A percentile compares a stretch with the other conserved stretches of the same genome.
phyloP scores from a whole-genome alignment of 179 eudicot species.

The Spergularia azorica region DNA sequence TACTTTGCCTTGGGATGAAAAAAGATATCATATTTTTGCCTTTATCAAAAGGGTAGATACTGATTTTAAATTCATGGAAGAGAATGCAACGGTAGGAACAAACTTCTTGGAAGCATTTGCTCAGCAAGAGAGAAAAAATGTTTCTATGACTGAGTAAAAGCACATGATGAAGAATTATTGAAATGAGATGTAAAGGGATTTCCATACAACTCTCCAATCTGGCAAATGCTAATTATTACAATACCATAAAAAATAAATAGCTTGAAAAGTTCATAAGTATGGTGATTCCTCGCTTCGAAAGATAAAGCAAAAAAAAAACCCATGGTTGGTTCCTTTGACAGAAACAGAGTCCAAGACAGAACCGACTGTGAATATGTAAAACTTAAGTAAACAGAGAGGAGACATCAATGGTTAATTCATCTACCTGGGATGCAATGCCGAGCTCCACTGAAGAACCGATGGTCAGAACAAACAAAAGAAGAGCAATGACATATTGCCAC shows the following conservation, averaged over 20 bases:
- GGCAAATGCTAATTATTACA: too few species aligned
- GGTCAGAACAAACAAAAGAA: slow-evolving; percentile 83
- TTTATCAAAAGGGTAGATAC: not conserved
- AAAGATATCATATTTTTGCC: not conserved
- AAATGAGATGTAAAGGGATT: not conserved
- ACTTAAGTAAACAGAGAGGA: not conserved
- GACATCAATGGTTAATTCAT: slow-evolving; percentile 11
- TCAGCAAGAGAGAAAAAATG: not conserved
- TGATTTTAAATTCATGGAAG: not conserved
- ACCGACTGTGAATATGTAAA: not conserved
- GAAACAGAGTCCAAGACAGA: not conserved
- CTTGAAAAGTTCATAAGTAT: not conserved
- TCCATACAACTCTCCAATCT: not conserved
- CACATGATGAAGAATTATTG: not conserved
- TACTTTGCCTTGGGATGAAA: not conserved
- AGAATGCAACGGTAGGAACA: not conserved
- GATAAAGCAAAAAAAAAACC: too few species aligned
- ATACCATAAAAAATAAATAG: not conserved
- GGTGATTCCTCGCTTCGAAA: too few species aligned
- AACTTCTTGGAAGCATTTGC: not conserved
- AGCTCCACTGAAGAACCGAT: slow-evolving; percentile 96
- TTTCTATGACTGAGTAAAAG: not conserved
- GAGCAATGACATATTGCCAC: slow-evolving; percentile 96
- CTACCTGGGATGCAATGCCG: slow-evolving; percentile 99
- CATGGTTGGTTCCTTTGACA: not conserved